Evolutionary conservation across 2,329 filamentous ascomycete genomes (phyloP), one percentile per base, ranked within the genome.

Genomic region (Orbilia blumenaviensis): DNA sequence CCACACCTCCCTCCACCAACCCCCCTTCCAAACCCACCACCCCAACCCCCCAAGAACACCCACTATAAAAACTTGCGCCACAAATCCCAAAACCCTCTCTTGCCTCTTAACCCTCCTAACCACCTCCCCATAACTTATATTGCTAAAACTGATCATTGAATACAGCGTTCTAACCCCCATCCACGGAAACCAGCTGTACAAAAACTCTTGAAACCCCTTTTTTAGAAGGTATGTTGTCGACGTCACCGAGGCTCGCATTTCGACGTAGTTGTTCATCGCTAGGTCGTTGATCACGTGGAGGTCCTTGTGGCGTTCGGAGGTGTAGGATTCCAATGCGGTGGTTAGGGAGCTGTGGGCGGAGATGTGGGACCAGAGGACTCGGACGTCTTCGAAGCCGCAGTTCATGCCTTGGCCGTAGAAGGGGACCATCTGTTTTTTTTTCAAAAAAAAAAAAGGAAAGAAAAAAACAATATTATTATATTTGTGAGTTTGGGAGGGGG

Each of bases 401-500:
- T 99, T 99, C 90, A 99, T 96, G 38, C 95, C 95, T 83, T 99
- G 95, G 0, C 95, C 95, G 82, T 98, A 99, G 83, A 99, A 99
- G 0, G 95, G 95, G 0, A 99, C 93, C 90, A 99, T 97, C 67
- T 73, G 21, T 41, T 27, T 25, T 48, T 56, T 34, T 14, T 0
- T 67, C 54, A 77, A 38, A n/a, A n/a, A n/a, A n/a, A n/a, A n/a
- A n/a, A n/a, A n/a, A n/a, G n/a, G n/a, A n/a, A n/a, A n/a, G n/a
- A n/a, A n/a, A n/a, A n/a, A n/a, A n/a, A n/a, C n/a, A n/a, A n/a
- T n/a, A n/a, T n/a, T n/a, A n/a, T n/a, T 54, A 23, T 1, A 16
- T 38, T 10, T 27, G 38, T 32, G 27, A 9, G 10, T 25, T 52
- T 0, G 7, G n/a, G 9, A 14, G 29, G 14, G 14, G 8, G 14